phyloP scores from a whole-genome alignment of 2,329 filamentous ascomycete genomes.

The Penicillium palitans region DNA sequence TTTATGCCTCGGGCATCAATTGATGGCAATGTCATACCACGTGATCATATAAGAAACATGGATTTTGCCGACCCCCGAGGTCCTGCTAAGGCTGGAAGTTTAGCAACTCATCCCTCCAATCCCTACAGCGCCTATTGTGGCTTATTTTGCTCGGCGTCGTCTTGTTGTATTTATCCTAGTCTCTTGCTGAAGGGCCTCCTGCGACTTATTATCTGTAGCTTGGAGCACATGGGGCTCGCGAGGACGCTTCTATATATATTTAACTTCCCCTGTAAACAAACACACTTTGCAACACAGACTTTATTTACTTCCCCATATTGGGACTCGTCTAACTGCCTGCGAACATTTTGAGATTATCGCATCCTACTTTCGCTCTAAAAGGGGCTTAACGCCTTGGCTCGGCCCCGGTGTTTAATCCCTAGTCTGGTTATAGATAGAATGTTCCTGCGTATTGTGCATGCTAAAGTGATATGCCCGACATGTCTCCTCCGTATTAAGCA shows the following conservation, averaged over 20 bases:
- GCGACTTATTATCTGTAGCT: not conserved
- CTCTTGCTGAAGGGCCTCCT: not conserved
- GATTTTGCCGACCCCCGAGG: not conserved
- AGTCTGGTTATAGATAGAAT: not conserved
- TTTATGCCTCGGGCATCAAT: not conserved
- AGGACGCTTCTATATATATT: not conserved
- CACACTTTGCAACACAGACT: not conserved
- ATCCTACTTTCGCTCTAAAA: too few relatives aligned
- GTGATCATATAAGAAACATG: not conserved
- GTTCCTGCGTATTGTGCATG: too few relatives aligned
- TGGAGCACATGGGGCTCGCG: not conserved
- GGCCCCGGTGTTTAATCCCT: not conserved
- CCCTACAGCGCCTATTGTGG: not conserved
- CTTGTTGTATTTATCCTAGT: not conserved
- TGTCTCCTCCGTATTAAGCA: not conserved
- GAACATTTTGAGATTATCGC: too few relatives aligned
- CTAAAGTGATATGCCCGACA: not conserved
- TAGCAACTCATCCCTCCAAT: not conserved
- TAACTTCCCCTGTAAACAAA: not conserved
- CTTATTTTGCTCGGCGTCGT: not conserved
- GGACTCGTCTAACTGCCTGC: too few relatives aligned
- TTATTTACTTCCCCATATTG: too few relatives aligned
- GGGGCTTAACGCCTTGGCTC: too few relatives aligned
- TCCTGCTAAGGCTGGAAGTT: not conserved
- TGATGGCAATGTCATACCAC: accelerated